phyloP scores from a whole-genome alignment of 306 rosid species.

The cucumber (Cucumis sativus) region Cucumber_9930_V3 NC_026659.2:20189001-20189500 shows the following conservation, averaged over 20 bases:
- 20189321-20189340: not conserved
- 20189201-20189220: not conserved
- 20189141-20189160: not conserved
- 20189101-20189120: not conserved
- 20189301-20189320: not conserved
- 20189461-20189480: not conserved
- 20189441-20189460: not conserved
- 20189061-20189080: no score
- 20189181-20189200: not conserved
- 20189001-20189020: no score
- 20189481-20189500: not conserved
- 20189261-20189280: not conserved
- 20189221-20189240: not conserved
- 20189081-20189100: no score
- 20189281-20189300: not conserved
- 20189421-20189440: not conserved
- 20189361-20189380: not conserved
- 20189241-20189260: not conserved
- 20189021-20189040: no score
- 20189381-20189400: not conserved
- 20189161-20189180: not conserved
- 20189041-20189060: no score
- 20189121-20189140: not conserved
- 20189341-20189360: not conserved
- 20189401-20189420: not conserved